Base-by-base conservation (phyloP, 495 filamentous ascomycete species). In the Lasiosphaeriaceae sp. region DNA sequence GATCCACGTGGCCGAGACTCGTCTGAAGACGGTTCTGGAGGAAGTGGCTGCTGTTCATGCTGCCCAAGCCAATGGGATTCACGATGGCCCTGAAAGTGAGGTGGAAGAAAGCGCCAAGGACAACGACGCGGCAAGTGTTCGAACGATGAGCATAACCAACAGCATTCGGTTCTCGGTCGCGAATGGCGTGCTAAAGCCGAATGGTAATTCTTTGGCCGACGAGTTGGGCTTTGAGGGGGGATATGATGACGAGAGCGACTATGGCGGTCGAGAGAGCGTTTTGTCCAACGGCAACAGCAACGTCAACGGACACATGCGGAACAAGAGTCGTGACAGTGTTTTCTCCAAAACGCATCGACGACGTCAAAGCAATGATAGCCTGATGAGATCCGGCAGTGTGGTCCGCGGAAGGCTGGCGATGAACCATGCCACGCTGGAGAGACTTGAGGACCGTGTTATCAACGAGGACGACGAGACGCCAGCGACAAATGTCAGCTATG, bases 201-300 rank as follows among this genome's bases (percentile, higher is more conserved):
- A 85, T 50, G 88, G 88, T 9, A 62, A 91, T 37, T 94, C 86
- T 61, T 73, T 98, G 41, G 94, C 94, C 9, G 90, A 97, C 61
- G 94, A 98, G 77, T 78, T 98, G 56, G 85, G 86, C 50, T 86
- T 95, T 41, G 90, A 90, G 54, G 88, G 89, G 47, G 88, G 88
- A 50, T 86, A 87, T 21, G 87, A 90, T 34, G 79, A 82, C 29
- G 72, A 80, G 54, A 80, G 74, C 45, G 77, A 80, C 50, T 71
- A 76, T 29, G 80, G 83, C 51, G 76, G 75, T 8, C 78, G 78
- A 20, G 80, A 84, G 46, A 83, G 80, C 52, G 73, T 78, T 11
- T 56, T 80, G 21, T 80, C 78, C 8, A 67, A 63, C 20, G 26
- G 26, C 26, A 31, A 31, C 26, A 31, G 9, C 26, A 3, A 31